A percentile compares a stretch with the other conserved stretches of the same genome.
Evolutionary conservation across 371 early-diverging fungal species (phyloP).

Genomic region (Syncephalastrum sp.): DNA sequence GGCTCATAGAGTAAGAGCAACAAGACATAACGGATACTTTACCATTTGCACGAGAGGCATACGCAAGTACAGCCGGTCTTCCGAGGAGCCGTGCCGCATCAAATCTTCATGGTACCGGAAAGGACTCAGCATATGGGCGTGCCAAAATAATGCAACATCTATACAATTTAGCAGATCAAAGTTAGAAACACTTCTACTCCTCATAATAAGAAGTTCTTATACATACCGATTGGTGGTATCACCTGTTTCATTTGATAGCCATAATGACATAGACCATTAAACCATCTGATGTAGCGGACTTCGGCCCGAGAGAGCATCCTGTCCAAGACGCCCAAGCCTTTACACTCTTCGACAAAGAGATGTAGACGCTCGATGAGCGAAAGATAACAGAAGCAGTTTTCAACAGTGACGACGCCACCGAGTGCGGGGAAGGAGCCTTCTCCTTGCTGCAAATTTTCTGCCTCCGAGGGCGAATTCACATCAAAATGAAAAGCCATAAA

Average conservation of each 20-base stretch:
- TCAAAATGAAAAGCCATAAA: too few relatives aligned
- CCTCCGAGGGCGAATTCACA: neutral
- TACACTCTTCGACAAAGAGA: neutral
- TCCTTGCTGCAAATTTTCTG: neutral
- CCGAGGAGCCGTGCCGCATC: too few relatives aligned
- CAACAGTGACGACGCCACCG: conserved; percentile 10
- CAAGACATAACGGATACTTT: too few relatives aligned
- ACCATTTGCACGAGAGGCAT: too few relatives aligned
- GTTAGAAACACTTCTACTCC: too few relatives aligned
- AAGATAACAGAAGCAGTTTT: conserved; percentile 13
- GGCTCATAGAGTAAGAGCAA: too few relatives aligned
- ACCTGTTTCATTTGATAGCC: neutral
- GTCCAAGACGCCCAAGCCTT: neutral
- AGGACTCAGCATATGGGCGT: conserved; percentile 40
- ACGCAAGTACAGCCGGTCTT: too few relatives aligned
- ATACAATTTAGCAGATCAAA: neutral
- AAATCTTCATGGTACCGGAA: conserved; percentile 42
- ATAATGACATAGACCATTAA: neutral
- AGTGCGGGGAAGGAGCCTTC: conserved; percentile 8
- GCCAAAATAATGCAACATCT: conserved; percentile 47
- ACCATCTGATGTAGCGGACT: conserved; percentile 8
- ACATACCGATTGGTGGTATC: conserved; percentile 9
- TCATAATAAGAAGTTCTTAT: neutral
- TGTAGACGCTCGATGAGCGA: conserved; percentile 16
- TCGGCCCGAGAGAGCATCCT: conserved; percentile 13